phyloP scores from a whole-genome alignment of 257 asterid species.

The Ocimum tenuiflorum region DNA sequence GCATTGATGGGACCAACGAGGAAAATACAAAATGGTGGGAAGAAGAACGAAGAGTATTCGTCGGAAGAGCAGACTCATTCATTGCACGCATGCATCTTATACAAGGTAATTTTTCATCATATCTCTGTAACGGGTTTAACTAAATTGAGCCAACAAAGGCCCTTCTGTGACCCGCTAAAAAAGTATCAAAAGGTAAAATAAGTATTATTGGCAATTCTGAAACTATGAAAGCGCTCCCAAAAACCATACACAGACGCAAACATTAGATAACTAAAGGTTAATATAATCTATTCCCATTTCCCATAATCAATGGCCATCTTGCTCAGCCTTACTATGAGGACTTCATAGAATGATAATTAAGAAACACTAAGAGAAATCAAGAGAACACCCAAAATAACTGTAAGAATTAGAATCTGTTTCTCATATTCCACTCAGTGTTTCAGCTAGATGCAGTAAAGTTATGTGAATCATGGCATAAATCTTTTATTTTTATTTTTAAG shows the following conservation, averaged over 20 bases:
- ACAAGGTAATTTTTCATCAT: conserved; percentile 47
- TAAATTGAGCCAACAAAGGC: conserved; percentile 2
- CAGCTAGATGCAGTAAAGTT: too few species aligned
- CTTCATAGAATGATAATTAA: neutral
- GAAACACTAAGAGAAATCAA: neutral
- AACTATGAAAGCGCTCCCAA: too few species aligned
- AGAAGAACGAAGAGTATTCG: conserved; percentile 54
- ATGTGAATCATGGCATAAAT: too few species aligned
- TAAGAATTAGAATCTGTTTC: neutral
- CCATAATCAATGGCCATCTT: neutral
- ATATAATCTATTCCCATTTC: too few species aligned
- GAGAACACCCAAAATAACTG: neutral
- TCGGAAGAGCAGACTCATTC: conserved; percentile 57
- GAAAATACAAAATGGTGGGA: conserved; percentile 60
- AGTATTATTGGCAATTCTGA: too few species aligned
- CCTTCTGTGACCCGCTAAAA: neutral
- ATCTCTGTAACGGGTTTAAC: neutral
- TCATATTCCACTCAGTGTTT: too few species aligned
- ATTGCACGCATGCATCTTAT: conserved; percentile 74
- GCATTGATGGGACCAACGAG: conserved; percentile 48
- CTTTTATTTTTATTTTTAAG: too few species aligned
- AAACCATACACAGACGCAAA: too few species aligned
- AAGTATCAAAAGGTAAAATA: too few species aligned
- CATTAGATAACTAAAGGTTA: too few species aligned
- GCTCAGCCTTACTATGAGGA: neutral